phyloP scores from a whole-genome alignment of 2,329 filamentous ascomycete species.

The Pseudofabraea citricarpa region DNA sequence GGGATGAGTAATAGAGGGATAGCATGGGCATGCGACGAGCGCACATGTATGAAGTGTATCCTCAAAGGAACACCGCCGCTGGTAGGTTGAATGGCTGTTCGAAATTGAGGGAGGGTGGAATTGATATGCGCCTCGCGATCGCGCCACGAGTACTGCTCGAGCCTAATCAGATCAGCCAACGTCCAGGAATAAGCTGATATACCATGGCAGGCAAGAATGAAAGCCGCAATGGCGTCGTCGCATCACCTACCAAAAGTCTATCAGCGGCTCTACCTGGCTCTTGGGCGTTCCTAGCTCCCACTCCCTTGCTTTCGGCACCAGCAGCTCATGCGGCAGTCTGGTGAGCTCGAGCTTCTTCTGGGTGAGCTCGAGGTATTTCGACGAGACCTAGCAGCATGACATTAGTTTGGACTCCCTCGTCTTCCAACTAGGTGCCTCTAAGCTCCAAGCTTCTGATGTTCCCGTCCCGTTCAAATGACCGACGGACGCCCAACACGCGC shows the following conservation, averaged over 20 bases:
- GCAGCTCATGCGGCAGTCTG: constrained; percentile 55
- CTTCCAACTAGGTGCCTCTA: too few relatives aligned
- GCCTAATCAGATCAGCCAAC: constrained; percentile 36
- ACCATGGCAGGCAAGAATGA: not conserved
- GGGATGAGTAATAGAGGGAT: constrained; percentile 62
- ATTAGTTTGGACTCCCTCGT: constrained; percentile 7
- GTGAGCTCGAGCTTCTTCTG: constrained; percentile 63
- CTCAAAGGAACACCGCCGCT: constrained; percentile 38
- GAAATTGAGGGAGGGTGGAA: constrained; percentile 55
- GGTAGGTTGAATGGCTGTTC: constrained; percentile 45
- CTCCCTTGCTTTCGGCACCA: constrained; percentile 40
- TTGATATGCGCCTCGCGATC: constrained; percentile 55
- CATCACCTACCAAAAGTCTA: constrained; percentile 56
- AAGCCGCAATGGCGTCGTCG: not conserved
- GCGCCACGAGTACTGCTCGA: constrained; percentile 63
- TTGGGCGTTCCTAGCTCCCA: constrained; percentile 54
- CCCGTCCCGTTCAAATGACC: too few relatives aligned
- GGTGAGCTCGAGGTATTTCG: constrained; percentile 62
- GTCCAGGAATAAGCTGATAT: not conserved
- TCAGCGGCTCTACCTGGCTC: constrained; percentile 54
- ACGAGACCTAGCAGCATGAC: constrained; percentile 47
- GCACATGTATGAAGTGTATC: constrained; percentile 61
- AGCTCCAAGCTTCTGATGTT: too few relatives aligned
- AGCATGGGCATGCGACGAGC: constrained; percentile 46
- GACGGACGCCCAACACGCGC: not conserved